A percentile compares a stretch with the other conserved stretches of the same genome.
These are phyloP conservation scores for Komagataella phaffii DNA, from an alignment of 805 yeast species.

Conservation along the genomic window DNA sequence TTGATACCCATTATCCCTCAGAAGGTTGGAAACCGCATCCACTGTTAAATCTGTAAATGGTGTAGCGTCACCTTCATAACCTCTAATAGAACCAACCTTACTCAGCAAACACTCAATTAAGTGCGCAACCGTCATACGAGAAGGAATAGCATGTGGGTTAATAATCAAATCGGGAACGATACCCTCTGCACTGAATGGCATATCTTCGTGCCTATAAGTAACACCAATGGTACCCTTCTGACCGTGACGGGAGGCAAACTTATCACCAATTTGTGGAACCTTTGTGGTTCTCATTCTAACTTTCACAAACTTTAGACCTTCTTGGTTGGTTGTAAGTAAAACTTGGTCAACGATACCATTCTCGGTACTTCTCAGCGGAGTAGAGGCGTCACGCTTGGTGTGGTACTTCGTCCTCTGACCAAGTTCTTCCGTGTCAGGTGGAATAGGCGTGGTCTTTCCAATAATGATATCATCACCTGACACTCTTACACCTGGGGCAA, in stretches of 20 bases:
- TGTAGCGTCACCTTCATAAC: conserved; percentile 98
- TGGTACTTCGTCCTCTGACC: conserved; percentile 98
- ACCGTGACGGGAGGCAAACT: conserved; percentile 98
- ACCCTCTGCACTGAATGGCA: conserved; percentile 96
- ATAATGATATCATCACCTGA: conserved; percentile 98
- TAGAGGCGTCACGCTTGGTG: conserved; percentile 96
- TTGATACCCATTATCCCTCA: conserved; percentile 94
- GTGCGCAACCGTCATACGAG: conserved; percentile 99
- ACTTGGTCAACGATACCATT: conserved; percentile 98
- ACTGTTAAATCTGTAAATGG: conserved; percentile 98
- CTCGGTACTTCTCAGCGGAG: conserved; percentile 93
- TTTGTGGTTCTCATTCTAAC: conserved; percentile 99
- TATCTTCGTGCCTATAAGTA: conserved; percentile 94
- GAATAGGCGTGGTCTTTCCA: conserved; percentile 97
- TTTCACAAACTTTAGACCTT: conserved; percentile 93
- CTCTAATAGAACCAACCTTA: conserved; percentile 88
- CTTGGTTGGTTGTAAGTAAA: conserved; percentile 91
- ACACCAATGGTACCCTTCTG: conserved; percentile 99
- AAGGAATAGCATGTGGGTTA: conserved; percentile 99
- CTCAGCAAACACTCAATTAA: conserved; percentile 94
- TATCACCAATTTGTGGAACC: conserved; percentile 98
- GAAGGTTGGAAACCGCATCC: conserved; percentile 84
- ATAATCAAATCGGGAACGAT: conserved; percentile 94
- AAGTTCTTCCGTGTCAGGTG: conserved; percentile 97
- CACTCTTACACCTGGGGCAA: conserved; percentile 97